Conservation (phyloP, 176 grass and related monocot genomes). For the Tuctoria greenei region DNA sequence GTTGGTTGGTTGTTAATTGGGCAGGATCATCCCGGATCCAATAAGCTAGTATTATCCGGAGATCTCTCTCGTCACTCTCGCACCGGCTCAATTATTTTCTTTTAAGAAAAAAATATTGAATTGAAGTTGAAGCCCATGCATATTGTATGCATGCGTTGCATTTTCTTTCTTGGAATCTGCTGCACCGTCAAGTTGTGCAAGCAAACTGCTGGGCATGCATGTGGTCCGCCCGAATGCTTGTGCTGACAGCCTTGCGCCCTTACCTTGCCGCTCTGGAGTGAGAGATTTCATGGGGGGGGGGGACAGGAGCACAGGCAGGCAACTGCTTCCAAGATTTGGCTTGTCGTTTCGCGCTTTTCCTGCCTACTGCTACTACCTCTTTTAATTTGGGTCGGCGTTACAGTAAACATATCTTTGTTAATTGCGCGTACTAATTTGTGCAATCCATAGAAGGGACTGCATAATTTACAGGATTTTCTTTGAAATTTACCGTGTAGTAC, state of each 20-base stretch:
- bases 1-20: slow-evolving; percentile 33
- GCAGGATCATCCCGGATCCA: slow-evolving; percentile 43
- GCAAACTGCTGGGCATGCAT: slow-evolving; percentile 32
- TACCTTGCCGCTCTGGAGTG: background rate
- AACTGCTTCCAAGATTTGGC: slow-evolving; percentile 35
- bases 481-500: background rate
- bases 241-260: slow-evolving; percentile 43
- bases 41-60: slow-evolving; percentile 19
- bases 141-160: background rate
- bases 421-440: background rate
- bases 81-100: background rate
- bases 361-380: background rate
- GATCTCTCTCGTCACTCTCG: slow-evolving; percentile 33
- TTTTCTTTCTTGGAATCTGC: background rate
- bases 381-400: background rate
- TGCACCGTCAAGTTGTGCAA: background rate
- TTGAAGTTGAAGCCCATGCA: background rate
- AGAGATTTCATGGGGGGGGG: background rate
- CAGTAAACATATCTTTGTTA: background rate
- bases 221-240: slow-evolving; percentile 8
- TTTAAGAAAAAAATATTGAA: background rate
- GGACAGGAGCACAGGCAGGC: background rate
- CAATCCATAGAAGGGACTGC: too few species aligned
- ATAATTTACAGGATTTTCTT: too few species aligned
- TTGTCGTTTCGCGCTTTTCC: slow-evolving; percentile 17